Conservation (phyloP, 345 rosid genomes). For the Dimocarpus longan region DNA sequence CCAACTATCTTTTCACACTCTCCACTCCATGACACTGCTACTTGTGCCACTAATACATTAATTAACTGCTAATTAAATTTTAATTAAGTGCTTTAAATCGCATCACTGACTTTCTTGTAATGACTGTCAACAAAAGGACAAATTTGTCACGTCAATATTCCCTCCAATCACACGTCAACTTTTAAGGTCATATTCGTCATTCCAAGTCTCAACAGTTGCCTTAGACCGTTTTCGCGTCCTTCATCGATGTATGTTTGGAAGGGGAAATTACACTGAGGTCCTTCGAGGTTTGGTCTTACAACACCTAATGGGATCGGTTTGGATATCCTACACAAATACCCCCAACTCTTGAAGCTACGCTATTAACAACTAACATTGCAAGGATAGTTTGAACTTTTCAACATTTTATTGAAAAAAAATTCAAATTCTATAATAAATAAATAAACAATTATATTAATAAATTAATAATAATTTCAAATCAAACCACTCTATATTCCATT, state of each 20-base stretch:
- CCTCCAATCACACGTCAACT: background rate
- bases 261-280: too few species aligned
- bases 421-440: too few species aligned
- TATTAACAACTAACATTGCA: too few species aligned
- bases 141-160: background rate
- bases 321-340: too few species aligned
- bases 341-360: too few species aligned
- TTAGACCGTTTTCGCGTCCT: constrained; percentile 6
- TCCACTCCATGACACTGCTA: background rate
- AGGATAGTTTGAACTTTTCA: too few species aligned
- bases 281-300: too few species aligned
- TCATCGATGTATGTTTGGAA: background rate
- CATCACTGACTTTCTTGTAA: constrained; percentile 6
- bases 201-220: background rate
- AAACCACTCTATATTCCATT: too few species aligned
- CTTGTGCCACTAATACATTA: background rate
- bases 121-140: background rate
- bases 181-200: constrained; percentile 20
- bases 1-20: background rate
- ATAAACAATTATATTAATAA: too few species aligned
- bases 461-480: too few species aligned
- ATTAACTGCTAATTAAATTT: background rate
- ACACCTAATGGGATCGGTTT: too few species aligned
- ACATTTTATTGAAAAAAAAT: too few species aligned
- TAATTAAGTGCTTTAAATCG: background rate